Evolutionary conservation across 768 basidiomycete species (phyloP).

Genomic region (Lactarius deliciosus): DNA sequence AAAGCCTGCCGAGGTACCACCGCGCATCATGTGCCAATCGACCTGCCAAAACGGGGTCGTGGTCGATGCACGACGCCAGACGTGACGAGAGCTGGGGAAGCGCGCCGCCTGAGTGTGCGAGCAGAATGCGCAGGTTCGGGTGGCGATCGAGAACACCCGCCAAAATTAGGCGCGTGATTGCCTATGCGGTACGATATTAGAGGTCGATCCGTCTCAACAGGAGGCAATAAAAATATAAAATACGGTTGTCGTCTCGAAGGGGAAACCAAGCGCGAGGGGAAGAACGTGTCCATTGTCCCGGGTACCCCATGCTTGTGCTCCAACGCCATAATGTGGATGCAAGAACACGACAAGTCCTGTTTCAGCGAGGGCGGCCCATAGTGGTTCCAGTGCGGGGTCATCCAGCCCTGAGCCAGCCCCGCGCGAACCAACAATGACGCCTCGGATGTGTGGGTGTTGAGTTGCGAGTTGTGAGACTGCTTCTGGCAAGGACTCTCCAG

Average conservation of each 20-base stretch:
- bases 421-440: constrained; percentile 79
- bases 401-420: constrained; percentile 81
- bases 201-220: not conserved
- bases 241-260: constrained; percentile 87
- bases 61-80: constrained; percentile 79
- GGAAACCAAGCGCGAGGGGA: constrained; percentile 84
- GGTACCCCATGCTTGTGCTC: constrained; percentile 69
- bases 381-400: constrained; percentile 70
- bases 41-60: constrained; percentile 77
- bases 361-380: constrained; percentile 77
- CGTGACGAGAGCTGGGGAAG: constrained; percentile 83
- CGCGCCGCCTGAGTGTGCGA: constrained; percentile 87
- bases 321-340: constrained; percentile 86
- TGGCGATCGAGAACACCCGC: constrained; percentile 79
- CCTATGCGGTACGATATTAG: constrained; percentile 36
- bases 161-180: constrained; percentile 77
- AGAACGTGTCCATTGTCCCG: constrained; percentile 84
- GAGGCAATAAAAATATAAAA: constrained; percentile 4
- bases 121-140: constrained; percentile 70
- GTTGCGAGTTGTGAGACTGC: constrained; percentile 63
- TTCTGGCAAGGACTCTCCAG: constrained; percentile 55
- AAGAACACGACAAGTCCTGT: constrained; percentile 76
- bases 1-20: constrained; percentile 77
- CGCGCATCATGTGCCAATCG: constrained; percentile 80
- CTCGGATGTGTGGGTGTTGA: constrained; percentile 61